Conservation (phyloP, 148 eudicot species). For the Amaranthus palmeri region DNA sequence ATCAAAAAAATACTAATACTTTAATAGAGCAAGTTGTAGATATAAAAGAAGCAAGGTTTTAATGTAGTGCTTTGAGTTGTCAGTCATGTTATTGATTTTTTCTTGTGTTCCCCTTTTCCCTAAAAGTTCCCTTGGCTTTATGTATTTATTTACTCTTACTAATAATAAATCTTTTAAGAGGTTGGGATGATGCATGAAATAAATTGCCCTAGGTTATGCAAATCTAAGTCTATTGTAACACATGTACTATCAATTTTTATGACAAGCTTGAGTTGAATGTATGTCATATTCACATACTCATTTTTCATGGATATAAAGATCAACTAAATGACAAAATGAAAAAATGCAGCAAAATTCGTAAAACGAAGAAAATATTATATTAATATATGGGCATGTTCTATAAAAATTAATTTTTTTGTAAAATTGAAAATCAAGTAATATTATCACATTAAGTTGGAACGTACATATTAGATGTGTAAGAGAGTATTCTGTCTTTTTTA, state of each 20-base stretch:
- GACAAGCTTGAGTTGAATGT: conserved; percentile 14
- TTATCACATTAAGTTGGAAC: too few relatives aligned
- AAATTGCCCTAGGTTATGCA: conserved; percentile 11
- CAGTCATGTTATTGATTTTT: conserved; percentile 16
- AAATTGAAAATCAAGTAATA: too few relatives aligned
- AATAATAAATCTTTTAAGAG: neutral
- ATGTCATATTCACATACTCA: neutral
- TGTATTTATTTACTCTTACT: conserved; percentile 4
- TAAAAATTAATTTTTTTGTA: too few relatives aligned
- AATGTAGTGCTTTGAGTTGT: conserved; percentile 27
- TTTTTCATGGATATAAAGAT: too few relatives aligned
- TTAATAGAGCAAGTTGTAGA: conserved; percentile 20
- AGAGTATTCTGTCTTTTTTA: too few relatives aligned
- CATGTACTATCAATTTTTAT: conserved; percentile 4
- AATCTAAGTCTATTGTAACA: conserved; percentile 14
- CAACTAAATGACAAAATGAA: too few relatives aligned
- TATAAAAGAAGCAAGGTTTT: conserved; percentile 8
- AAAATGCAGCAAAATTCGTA: too few relatives aligned
- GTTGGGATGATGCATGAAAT: conserved; percentile 16
- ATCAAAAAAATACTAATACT: too few relatives aligned
- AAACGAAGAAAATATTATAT: too few relatives aligned
- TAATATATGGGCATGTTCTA: too few relatives aligned
- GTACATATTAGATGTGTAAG: too few relatives aligned
- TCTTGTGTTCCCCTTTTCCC: neutral
- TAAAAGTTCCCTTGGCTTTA: conserved; percentile 8